Evolutionary conservation across 2,329 filamentous ascomycete species (phyloP), one percentile per base, ranked within the genome.

Genomic region (Alternaria solani): DNA sequence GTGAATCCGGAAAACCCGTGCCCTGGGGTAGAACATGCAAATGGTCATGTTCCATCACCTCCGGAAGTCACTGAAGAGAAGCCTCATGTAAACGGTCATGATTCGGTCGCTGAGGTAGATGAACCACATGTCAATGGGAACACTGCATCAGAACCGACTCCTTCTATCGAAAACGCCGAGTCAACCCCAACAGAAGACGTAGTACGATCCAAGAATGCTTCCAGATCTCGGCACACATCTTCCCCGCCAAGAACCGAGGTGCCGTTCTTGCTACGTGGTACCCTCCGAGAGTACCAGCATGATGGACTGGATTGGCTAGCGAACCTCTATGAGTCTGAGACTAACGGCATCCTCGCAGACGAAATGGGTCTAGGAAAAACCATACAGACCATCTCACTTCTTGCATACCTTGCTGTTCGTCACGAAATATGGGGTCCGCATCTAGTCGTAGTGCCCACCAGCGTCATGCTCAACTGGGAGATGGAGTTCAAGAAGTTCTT

Each of bases 401-500:
- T 99, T 38, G 95, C 95, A 5, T 94, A 99, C 76, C 85, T 99
- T 36, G 95, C 96, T 8, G 94, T 94, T 63, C 86, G 93, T 39
- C 91, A 97, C 74, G 88, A 93, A 72, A 89, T 96, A 5, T 99
- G 95, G 96, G 95, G 96, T 0, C 93, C 95, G 1, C 95, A 99
- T 82, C 83, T 99, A 25, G 92, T 99, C 49, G 91, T 99, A 62
- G 95, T 99, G 2, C 95, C 95, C 1, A 99, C 95, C 2, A 98
- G 94, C 79, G 96, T 99, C 49, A 97, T 99, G 86, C 87, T 99
- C 66, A 99, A 99, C 75, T 99, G 95, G 95, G 96, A 99, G 78
- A 98, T 98, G 91, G 95, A 99, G 79, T 99, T 99, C 85, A 98
- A 98, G 75, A 99, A 99, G 77, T 99, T 94, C 88, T 92, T 94